A percentile compares a stretch with the other conserved stretches of the same genome.
Evolutionary conservation across 257 asterid genomes (phyloP).

Genomic region (Solanum chmielewskii): DNA sequence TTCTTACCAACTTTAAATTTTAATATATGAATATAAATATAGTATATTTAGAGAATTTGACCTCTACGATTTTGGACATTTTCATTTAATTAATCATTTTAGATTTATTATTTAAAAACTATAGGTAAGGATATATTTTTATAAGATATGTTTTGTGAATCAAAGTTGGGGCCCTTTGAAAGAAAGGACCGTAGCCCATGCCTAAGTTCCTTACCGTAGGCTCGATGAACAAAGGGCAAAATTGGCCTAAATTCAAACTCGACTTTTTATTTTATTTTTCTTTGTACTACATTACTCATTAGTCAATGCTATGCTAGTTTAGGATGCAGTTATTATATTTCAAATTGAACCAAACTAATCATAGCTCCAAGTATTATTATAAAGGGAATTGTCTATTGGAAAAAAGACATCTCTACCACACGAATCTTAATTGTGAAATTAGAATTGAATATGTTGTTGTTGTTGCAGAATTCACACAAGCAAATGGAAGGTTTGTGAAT

Average conservation of each 20-base stretch:
- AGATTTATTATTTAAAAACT: neutral
- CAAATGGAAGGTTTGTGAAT: neutral
- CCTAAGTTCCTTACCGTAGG: neutral
- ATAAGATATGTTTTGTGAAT: neutral
- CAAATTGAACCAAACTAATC: neutral
- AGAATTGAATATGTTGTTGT: neutral
- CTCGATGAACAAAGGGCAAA: neutral
- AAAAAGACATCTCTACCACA: neutral
- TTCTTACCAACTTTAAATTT: neutral
- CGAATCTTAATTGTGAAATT: neutral
- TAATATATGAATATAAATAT: neutral
- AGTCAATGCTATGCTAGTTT: neutral
- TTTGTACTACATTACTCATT: neutral
- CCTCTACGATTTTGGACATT: neutral
- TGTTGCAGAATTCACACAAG: neutral
- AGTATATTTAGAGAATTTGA: neutral
- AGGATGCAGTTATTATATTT: too few relatives aligned
- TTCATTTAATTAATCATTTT: neutral
- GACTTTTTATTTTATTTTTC: neutral
- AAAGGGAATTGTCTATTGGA: neutral
- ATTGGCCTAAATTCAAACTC: neutral
- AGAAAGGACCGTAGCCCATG: neutral
- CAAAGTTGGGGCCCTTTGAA: neutral
- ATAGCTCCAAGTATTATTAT: neutral
- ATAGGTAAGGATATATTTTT: neutral